Conservation (phyloP, 2,329 filamentous ascomycete species). For the Stemphylium lycopersici region DNA sequence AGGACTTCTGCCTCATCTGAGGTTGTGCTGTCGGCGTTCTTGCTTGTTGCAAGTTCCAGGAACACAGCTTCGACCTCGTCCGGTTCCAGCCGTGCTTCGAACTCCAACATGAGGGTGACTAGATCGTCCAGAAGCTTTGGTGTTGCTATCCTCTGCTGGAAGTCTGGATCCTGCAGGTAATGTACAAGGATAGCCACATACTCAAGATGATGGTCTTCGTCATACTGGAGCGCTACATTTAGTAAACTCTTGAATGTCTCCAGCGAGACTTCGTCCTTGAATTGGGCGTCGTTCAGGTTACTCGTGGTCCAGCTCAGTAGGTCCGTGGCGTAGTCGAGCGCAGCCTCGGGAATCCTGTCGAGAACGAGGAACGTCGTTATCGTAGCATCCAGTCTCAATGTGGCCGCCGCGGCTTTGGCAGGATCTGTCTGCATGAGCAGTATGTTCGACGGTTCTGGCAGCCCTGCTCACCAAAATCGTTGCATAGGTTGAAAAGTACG, state of each 20-base stretch:
- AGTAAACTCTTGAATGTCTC: conserved; percentile 38
- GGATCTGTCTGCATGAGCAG: conserved; percentile 38
- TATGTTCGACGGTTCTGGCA: conserved; percentile 5
- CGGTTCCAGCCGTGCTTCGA: conserved; percentile 35
- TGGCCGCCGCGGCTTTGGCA: conserved; percentile 42
- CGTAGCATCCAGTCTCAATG: conserved; percentile 41
- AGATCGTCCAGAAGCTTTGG: conserved; percentile 39
- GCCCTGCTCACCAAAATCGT: conserved; percentile 44
- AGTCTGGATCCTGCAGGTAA: conserved; percentile 44
- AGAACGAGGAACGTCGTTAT: conserved; percentile 34
- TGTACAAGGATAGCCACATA: conserved; percentile 42
- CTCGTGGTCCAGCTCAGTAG: conserved; percentile 45
- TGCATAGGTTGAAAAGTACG: conserved; percentile 54
- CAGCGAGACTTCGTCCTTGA: conserved; percentile 40
- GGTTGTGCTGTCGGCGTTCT: conserved; percentile 26
- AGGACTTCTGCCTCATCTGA: conserved; percentile 36
- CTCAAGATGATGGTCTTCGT: conserved; percentile 45
- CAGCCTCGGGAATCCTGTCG: conserved; percentile 39
- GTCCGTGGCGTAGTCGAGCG: conserved; percentile 43
- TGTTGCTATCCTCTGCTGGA: conserved; percentile 42
- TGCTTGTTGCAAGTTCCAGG: conserved; percentile 35
- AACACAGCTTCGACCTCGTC: conserved; percentile 38
- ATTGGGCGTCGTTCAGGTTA: conserved; percentile 42
- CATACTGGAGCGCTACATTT: conserved; percentile 33
- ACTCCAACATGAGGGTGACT: conserved; percentile 39